These are phyloP conservation scores for Peniophora sp. DNA, from an alignment of 1,284 basidiomycete species.

Conservation along the genomic window DNA sequence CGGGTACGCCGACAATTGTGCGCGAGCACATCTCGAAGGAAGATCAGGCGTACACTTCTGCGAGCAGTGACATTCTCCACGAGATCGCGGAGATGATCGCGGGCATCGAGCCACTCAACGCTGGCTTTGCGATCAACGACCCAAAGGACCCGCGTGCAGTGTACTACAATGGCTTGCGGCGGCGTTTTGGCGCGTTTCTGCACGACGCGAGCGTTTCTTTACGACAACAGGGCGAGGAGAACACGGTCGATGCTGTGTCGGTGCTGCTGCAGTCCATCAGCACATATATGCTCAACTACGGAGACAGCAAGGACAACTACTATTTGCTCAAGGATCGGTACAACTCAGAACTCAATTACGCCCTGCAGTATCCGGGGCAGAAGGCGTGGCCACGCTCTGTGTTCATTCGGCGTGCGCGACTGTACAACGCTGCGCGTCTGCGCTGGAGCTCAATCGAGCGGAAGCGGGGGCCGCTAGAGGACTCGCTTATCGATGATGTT, in stretches of 20 bases:
- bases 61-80: conserved; percentile 52
- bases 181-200: conserved; percentile 64
- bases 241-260: conserved; percentile 81
- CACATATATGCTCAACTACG: conserved; percentile 64
- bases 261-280: conserved; percentile 56
- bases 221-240: conserved; percentile 71
- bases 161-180: conserved; percentile 53
- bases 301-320: conserved; percentile 62
- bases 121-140: conserved; percentile 68
- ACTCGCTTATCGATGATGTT: conserved; percentile 73
- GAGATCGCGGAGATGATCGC: conserved; percentile 72
- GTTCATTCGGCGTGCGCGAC: conserved; percentile 54
- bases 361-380: conserved; percentile 60
- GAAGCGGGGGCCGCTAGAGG: conserved; percentile 61
- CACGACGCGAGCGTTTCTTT: conserved; percentile 65
- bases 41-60: conserved; percentile 28
- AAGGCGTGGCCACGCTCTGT: conserved; percentile 67
- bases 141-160: conserved; percentile 60
- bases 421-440: conserved; percentile 60
- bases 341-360: conserved; percentile 51
- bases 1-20: conserved; percentile 57
- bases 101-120: conserved; percentile 43
- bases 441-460: conserved; percentile 71
- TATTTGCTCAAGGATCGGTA: conserved; percentile 55
- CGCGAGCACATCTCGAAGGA: conserved; percentile 42